phyloP scores from a whole-genome alignment of 257 asterid species.

The Phtheirospermum japonicum region DNA sequence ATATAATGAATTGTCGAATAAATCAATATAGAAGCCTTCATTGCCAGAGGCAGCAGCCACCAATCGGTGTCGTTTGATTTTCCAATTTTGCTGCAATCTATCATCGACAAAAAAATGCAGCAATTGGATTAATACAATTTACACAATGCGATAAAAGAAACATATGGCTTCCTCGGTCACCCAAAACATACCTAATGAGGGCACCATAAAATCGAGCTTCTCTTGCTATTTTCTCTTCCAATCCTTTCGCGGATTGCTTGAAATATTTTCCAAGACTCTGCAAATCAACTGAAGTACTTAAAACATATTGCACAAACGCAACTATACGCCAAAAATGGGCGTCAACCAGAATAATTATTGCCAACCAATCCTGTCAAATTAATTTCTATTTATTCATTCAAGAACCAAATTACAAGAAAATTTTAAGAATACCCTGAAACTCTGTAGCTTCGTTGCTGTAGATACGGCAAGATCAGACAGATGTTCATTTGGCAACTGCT shows the following conservation, averaged over 20 bases:
- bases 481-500: slow-evolving; percentile 79
- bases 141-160: slow-evolving; percentile 9
- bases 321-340: slow-evolving; percentile 14
- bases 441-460: slow-evolving; percentile 88
- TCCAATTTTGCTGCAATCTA: slow-evolving; percentile 99
- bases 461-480: slow-evolving; percentile 93
- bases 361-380: slow-evolving; percentile 5
- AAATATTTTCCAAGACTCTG: slow-evolving; percentile 94
- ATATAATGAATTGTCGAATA: slow-evolving; percentile 77
- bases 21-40: slow-evolving; percentile 91
- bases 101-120: slow-evolving; percentile 31
- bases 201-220: slow-evolving; percentile 99
- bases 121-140: slow-evolving; percentile 18
- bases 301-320: slow-evolving; percentile 14
- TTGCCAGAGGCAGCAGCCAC: slow-evolving; percentile 94
- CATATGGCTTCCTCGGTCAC: slow-evolving; percentile 14
- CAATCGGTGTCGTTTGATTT: slow-evolving; percentile 80
- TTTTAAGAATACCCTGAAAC: slow-evolving; percentile 67
- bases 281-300: slow-evolving; percentile 25
- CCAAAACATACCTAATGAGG: slow-evolving; percentile 66
- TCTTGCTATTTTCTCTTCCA: slow-evolving; percentile 79
- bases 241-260: slow-evolving; percentile 89
- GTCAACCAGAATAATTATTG: neutral
- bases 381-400: slow-evolving; percentile 12
- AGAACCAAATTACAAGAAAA: neutral